Evolutionary conservation across 768 basidiomycete species (phyloP), one percentile per base, ranked within the genome.

Genomic region (Butyriboletus loyo): DNA sequence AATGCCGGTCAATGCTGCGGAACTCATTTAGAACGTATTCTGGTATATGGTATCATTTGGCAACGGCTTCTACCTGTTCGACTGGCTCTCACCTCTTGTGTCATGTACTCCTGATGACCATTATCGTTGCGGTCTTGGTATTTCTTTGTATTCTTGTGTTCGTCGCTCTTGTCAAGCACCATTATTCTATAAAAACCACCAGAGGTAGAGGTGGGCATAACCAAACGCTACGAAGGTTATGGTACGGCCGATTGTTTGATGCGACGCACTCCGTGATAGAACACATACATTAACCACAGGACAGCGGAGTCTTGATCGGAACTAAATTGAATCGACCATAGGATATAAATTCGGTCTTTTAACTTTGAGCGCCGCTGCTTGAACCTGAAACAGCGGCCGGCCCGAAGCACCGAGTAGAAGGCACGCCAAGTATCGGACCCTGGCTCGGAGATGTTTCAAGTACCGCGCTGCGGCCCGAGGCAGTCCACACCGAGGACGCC

Each of bases 1-100:
- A 80, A 98, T 98, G 95, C 95, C 92, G 7, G 89, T 97, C 55
- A 97, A 98, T 71, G 95, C 96, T 53, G 95, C 95, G 41, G 95
- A 98, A 71, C 85, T 97, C 55, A 96, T 98, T 65, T 97, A 81
- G 80, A 47, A 50, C 45, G 37, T 56, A 34, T 49, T 28, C 30
- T 40, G 21, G 30, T 25, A 34, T 35, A 31, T 40, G 52, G 37
- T 41, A 44, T 31, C 44, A 31, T 46, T 52, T 32, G 50, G 46
- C 54, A 41, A 30, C 25, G 21, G 22, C 30, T 37, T 47, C 47
- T 43, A 40, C 34, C 21, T 51, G 21, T 53, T 40, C 43, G 49
- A 34, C 44, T 34, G 40, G n/a, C 51, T 30, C 37, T 59, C 40
- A 8, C 39, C 37, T 41, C 43, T 58, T 54, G 38, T n/a, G 36